Conservation (phyloP, 495 filamentous ascomycete genomes). For the Letharia lupina region DNA sequence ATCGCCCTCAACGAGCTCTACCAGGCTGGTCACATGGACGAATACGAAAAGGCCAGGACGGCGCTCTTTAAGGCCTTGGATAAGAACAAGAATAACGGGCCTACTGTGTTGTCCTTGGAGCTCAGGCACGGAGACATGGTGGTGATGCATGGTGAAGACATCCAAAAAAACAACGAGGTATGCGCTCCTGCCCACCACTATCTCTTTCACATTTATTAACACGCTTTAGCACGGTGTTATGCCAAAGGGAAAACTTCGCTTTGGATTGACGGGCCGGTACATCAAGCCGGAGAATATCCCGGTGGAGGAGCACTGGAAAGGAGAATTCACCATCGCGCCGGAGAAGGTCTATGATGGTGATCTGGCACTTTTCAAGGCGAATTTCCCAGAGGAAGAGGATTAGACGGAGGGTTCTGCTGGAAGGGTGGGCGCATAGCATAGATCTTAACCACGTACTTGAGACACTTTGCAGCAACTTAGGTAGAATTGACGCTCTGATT, state of each 20-base stretch:
- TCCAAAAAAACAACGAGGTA: neutral
- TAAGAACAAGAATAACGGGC: neutral
- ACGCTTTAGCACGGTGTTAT: neutral
- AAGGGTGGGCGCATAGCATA: neutral
- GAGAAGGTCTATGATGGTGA: constrained; percentile 7
- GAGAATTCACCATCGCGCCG: neutral
- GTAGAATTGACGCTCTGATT: neutral
- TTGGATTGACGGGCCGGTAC: neutral
- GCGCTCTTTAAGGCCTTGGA: neutral
- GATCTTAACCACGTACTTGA: neutral
- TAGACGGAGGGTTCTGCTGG: neutral
- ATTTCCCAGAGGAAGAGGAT: neutral
- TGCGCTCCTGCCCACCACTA: neutral
- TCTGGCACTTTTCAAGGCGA: neutral
- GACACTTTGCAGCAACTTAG: neutral
- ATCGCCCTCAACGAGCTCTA: neutral
- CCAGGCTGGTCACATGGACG: neutral
- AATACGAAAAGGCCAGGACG: neutral
- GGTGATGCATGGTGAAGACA: neutral
- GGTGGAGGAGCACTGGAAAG: constrained; percentile 1
- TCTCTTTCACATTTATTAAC: too few relatives aligned
- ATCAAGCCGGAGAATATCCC: constrained; percentile 7
- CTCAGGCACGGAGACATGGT: neutral
- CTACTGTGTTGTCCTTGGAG: neutral
- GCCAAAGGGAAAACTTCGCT: neutral